A percentile compares a stretch with the other conserved stretches of the same genome.
Conservation (phyloP, 306 rosid genomes). For the Echinosophora koreensis region DNA sequence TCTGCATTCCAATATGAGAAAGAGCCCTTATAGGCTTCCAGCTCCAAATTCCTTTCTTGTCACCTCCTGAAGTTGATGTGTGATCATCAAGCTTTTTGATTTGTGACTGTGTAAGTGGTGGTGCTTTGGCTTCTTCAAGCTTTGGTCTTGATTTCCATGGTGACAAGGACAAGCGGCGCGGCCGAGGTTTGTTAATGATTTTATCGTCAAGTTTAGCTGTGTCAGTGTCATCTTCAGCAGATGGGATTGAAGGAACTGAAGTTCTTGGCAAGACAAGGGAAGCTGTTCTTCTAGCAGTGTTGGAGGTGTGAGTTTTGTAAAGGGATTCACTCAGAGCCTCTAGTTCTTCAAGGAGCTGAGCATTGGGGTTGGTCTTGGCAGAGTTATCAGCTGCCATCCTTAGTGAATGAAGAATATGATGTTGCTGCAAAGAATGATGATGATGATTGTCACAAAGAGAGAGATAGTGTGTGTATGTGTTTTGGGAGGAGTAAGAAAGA, state of each 20-base stretch:
- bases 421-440: conserved; percentile 28
- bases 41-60: conserved; percentile 90
- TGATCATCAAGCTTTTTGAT: conserved; percentile 49
- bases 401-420: conserved; percentile 17
- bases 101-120: conserved; percentile 39
- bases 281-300: conserved; percentile 76
- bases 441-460: conserved; percentile 4
- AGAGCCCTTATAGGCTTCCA: conserved; percentile 95
- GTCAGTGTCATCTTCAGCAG: conserved; percentile 58
- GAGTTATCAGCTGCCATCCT: conserved; percentile 63
- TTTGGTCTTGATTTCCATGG: conserved; percentile 86
- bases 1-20: conserved; percentile 88
- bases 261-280: conserved; percentile 88
- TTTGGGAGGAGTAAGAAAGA: conserved; percentile 12
- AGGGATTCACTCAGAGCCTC: conserved; percentile 89
- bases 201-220: conserved; percentile 41
- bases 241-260: conserved; percentile 57
- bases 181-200: conserved; percentile 52
- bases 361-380: conserved; percentile 61
- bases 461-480: neutral
- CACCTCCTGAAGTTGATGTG: conserved; percentile 48
- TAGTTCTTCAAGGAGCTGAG: conserved; percentile 80
- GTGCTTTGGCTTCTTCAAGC: conserved; percentile 52
- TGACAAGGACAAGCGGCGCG: conserved; percentile 85
- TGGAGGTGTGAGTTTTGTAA: conserved; percentile 68